Percentiles rank a stretch among this genome's conserved stretches.
Evolutionary conservation across 2,329 filamentous ascomycete genomes (phyloP).

Genomic region (Volutella citrinella): DNA sequence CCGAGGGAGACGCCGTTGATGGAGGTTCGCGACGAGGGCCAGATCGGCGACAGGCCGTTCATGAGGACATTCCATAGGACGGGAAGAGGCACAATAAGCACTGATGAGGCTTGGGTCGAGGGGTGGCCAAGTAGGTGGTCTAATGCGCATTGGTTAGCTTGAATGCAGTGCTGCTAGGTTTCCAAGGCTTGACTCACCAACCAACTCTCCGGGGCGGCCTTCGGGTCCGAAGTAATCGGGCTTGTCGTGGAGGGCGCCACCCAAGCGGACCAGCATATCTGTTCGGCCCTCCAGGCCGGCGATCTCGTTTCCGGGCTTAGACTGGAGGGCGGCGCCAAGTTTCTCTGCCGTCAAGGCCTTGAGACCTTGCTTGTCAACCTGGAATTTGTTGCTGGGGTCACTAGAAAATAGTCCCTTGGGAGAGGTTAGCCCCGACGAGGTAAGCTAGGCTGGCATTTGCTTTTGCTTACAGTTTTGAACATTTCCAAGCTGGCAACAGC

Average conservation of each 20-base stretch:
- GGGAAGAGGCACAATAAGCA: conserved; percentile 81
- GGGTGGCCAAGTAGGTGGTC: conserved; percentile 93
- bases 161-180: too few relatives aligned
- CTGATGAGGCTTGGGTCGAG: conserved; percentile 82
- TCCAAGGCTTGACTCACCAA: conserved; percentile 59
- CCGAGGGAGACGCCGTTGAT: conserved; percentile 86
- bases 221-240: conserved; percentile 80
- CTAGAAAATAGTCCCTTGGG: conserved; percentile 77
- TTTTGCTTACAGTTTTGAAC: conserved; percentile 72
- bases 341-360: conserved; percentile 69
- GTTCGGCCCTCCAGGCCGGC: conserved; percentile 83
- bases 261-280: conserved; percentile 72
- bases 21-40: conserved; percentile 81
- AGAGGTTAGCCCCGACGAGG: conserved; percentile 21
- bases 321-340: conserved; percentile 81
- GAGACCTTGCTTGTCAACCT: conserved; percentile 84
- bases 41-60: conserved; percentile 81
- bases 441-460: too few relatives aligned
- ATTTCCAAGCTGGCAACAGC: conserved; percentile 78
- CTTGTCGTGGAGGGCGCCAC: conserved; percentile 70
- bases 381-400: conserved; percentile 74
- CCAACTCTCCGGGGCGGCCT: conserved; percentile 87
- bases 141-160: conserved; percentile 33
- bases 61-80: conserved; percentile 90
- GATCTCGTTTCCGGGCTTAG: conserved; percentile 74